phyloP scores from a whole-genome alignment of 129 eudicot genomes.

The Tagetes patula region DNA sequence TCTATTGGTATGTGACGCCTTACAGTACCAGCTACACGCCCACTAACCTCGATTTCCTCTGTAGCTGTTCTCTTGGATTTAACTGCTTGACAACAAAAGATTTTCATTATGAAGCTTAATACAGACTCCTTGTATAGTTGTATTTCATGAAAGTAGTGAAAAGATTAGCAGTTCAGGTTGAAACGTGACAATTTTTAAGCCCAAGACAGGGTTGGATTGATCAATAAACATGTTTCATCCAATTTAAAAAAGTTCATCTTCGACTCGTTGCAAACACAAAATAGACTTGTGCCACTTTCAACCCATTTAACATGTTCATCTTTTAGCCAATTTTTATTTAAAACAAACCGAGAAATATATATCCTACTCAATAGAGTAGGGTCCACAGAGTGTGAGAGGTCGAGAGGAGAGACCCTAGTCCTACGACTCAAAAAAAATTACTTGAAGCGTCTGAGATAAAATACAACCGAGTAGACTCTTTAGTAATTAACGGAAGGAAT shows the following conservation, averaged over 20 bases:
- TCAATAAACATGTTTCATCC: not conserved
- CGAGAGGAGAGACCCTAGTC: no score
- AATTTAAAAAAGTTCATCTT: not conserved
- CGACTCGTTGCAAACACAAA: not conserved
- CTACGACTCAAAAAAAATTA: no score
- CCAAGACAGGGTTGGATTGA: not conserved
- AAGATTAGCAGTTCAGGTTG: not conserved
- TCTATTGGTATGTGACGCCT: slow-evolving; percentile 88
- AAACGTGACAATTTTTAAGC: not conserved
- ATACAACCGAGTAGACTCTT: not conserved
- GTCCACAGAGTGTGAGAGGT: no score
- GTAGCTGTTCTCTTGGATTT: slow-evolving; percentile 54
- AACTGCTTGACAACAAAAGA: slow-evolving; percentile 44
- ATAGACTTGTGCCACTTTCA: not conserved
- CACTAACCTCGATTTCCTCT: slow-evolving; percentile 71
- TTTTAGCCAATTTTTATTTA: not conserved
- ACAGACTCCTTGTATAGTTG: not conserved
- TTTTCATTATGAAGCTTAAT: slow-evolving; percentile 1
- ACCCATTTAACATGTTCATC: not conserved
- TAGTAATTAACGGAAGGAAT: not conserved
- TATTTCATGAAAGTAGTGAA: not conserved
- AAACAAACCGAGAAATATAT: no score
- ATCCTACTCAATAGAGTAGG: no score
- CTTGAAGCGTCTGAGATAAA: not conserved
- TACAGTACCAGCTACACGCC: slow-evolving; percentile 91